phyloP scores from a whole-genome alignment of 2,329 filamentous ascomycete genomes.

The Clonostachys sp. region DNA sequence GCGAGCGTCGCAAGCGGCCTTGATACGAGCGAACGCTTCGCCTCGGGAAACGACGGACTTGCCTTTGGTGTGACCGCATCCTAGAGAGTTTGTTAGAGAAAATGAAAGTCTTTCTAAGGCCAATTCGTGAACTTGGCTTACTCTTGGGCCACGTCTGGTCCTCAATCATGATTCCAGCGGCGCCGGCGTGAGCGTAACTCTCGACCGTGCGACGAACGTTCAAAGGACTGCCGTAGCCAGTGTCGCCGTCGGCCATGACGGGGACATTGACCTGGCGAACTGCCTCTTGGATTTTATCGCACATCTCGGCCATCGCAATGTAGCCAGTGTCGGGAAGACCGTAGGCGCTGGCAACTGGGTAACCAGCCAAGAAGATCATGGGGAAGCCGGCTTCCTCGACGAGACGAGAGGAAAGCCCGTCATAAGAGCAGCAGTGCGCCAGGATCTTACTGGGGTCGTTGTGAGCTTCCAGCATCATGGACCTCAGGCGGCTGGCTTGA shows the following conservation, averaged over 20 bases:
- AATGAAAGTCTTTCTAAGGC: neutral
- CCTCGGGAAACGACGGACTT: constrained; percentile 37
- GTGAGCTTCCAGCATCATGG: constrained; percentile 32
- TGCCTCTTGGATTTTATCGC: constrained; percentile 35
- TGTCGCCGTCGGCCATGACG: constrained; percentile 39
- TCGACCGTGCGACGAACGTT: constrained; percentile 40
- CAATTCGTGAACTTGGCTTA: constrained; percentile 10
- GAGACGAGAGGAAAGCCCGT: constrained; percentile 34
- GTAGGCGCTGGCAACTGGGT: constrained; percentile 29
- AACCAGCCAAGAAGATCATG: constrained; percentile 36
- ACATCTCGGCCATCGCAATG: constrained; percentile 41
- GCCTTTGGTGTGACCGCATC: constrained; percentile 33
- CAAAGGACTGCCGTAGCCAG: constrained; percentile 41
- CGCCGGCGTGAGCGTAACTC: constrained; percentile 31
- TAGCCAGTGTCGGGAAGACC: constrained; percentile 42
- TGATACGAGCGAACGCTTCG: constrained; percentile 38
- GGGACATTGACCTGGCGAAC: constrained; percentile 29
- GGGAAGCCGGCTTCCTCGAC: constrained; percentile 40
- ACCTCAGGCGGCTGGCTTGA: constrained; percentile 28
- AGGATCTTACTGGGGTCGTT: constrained; percentile 34
- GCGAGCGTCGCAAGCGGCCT: constrained; percentile 38
- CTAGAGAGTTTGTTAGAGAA: constrained; percentile 2
- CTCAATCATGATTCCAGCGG: constrained; percentile 34
- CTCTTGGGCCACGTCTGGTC: constrained; percentile 44
- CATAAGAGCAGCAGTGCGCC: constrained; percentile 35